These are phyloP conservation scores for Beauveria asiatica DNA, from an alignment of 2,329 filamentous ascomycete genomes.

Conservation along the genomic window DNA sequence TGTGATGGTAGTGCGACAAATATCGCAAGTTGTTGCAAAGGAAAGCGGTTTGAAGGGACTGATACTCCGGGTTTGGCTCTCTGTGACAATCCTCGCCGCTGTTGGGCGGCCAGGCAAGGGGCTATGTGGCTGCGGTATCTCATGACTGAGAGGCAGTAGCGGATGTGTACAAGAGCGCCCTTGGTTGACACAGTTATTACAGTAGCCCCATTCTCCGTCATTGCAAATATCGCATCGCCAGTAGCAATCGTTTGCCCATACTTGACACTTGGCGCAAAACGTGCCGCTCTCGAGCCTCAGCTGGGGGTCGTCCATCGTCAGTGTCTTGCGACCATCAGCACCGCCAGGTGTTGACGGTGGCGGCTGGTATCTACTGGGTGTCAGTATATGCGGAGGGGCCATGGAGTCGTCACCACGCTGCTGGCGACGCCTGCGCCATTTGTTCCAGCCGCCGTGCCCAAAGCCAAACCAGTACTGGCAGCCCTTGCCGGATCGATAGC, in stretches of 20 bases:
- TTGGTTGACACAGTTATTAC: slow-evolving; percentile 77
- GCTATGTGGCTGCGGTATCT: slow-evolving; percentile 26
- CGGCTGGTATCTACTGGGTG: slow-evolving; percentile 46
- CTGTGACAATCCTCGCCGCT: slow-evolving; percentile 40
- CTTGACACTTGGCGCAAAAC: slow-evolving; percentile 71
- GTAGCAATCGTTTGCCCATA: slow-evolving; percentile 72
- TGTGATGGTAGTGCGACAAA: slow-evolving; percentile 65
- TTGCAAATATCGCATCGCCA: slow-evolving; percentile 88
- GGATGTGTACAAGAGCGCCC: slow-evolving; percentile 75
- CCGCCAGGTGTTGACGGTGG: slow-evolving; percentile 42
- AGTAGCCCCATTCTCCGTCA: slow-evolving; percentile 91
- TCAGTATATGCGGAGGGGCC: slow-evolving; percentile 49
- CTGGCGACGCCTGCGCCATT: slow-evolving; percentile 50
- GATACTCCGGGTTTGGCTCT: slow-evolving; percentile 36
- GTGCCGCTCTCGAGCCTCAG: slow-evolving; percentile 66
- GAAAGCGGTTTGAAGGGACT: slow-evolving; percentile 58
- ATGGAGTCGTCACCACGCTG: slow-evolving; percentile 27
- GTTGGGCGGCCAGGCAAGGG: slow-evolving; percentile 36
- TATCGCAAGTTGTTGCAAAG: slow-evolving; percentile 69
- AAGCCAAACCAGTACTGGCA: slow-evolving; percentile 89
- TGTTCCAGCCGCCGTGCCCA: slow-evolving; percentile 59
- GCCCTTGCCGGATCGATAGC: slow-evolving; percentile 68
- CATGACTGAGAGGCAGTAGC: slow-evolving; percentile 66
- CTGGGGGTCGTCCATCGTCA: slow-evolving; percentile 59
- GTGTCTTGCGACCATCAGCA: slow-evolving; percentile 45